Evolutionary conservation across 495 filamentous ascomycete species (phyloP).

Genomic region (Platismatia glauca): DNA sequence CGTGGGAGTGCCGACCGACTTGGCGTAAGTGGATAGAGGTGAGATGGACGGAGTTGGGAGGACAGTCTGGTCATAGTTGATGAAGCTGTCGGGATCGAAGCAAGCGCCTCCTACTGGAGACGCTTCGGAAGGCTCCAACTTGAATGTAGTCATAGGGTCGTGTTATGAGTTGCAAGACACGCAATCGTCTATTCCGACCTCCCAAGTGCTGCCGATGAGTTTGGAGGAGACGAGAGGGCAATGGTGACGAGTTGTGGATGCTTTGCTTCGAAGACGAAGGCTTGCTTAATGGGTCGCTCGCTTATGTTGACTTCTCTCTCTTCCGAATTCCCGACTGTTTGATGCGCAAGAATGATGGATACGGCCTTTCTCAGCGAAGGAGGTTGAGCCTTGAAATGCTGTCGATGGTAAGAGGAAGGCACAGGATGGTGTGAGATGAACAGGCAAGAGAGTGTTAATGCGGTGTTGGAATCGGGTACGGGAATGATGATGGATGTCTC

Average conservation of each 20-base stretch:
- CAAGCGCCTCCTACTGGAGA: slow-evolving; percentile 10
- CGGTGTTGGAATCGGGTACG: neutral
- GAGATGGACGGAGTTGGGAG: slow-evolving; percentile 40
- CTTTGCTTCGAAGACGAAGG: slow-evolving; percentile 1
- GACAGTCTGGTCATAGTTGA: slow-evolving; percentile 41
- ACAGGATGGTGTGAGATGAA: neutral
- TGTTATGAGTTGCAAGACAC: neutral
- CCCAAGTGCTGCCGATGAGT: neutral
- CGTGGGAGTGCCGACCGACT: slow-evolving; percentile 27
- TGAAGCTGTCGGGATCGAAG: slow-evolving; percentile 43
- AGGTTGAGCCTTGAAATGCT: neutral
- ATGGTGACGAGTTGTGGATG: neutral
- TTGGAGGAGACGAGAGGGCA: neutral
- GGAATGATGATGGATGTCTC: no score
- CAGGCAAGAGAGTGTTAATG: neutral
- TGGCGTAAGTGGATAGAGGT: slow-evolving; percentile 31
- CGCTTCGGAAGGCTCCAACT: slow-evolving; percentile 8
- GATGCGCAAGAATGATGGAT: neutral
- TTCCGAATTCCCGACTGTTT: slow-evolving; percentile 4
- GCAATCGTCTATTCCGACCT: neutral
- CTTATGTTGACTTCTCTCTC: neutral
- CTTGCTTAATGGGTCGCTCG: slow-evolving; percentile 13
- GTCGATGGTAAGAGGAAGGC: neutral
- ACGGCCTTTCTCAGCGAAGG: neutral
- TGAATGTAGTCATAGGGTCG: slow-evolving; percentile 13